Percentiles rank a stretch among this genome's conserved stretches.
Evolutionary conservation across 2,329 filamentous ascomycete species (phyloP).

Genomic region (Orbilia quercus): DNA sequence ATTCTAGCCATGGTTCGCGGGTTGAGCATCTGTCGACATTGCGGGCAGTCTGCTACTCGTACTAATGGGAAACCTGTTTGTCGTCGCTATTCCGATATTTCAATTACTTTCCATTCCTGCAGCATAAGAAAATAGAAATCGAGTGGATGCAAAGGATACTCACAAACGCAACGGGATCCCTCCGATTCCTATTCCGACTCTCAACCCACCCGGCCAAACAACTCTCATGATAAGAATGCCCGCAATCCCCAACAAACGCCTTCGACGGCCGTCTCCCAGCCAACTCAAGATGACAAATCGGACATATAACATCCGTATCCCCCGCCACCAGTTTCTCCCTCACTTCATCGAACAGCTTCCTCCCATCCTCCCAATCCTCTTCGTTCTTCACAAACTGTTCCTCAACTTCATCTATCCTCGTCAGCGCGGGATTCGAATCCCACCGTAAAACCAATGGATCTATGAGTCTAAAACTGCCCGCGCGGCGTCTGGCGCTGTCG

Average conservation of each 20-base stretch:
- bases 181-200: neutral
- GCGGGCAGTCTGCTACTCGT: conserved; percentile 22
- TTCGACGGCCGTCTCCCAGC: neutral
- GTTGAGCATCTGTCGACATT: conserved; percentile 24
- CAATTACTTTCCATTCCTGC: neutral
- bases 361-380: conserved; percentile 2
- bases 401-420: conserved; percentile 21
- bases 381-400: conserved; percentile 13
- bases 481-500: conserved; percentile 5
- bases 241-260: conserved; percentile 19
- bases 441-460: conserved; percentile 28
- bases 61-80: conserved; percentile 23
- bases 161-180: conserved; percentile 35
- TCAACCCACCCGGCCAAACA: conserved; percentile 29
- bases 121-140: neutral
- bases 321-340: conserved; percentile 13
- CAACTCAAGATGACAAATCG: conserved; percentile 24
- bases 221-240: conserved; percentile 24
- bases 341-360: conserved; percentile 6
- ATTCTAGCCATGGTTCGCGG: conserved; percentile 27
- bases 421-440: conserved; percentile 2
- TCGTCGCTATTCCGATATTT: conserved; percentile 1
- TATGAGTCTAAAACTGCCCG: conserved; percentile 27
- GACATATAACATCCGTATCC: conserved; percentile 2
- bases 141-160: conserved; percentile 3